A percentile compares a stretch with the other conserved stretches of the same genome.
These are phyloP conservation scores for Verruconis gallopava DNA, from an alignment of 2,329 filamentous ascomycete genomes.

Conservation along the genomic window DNA sequence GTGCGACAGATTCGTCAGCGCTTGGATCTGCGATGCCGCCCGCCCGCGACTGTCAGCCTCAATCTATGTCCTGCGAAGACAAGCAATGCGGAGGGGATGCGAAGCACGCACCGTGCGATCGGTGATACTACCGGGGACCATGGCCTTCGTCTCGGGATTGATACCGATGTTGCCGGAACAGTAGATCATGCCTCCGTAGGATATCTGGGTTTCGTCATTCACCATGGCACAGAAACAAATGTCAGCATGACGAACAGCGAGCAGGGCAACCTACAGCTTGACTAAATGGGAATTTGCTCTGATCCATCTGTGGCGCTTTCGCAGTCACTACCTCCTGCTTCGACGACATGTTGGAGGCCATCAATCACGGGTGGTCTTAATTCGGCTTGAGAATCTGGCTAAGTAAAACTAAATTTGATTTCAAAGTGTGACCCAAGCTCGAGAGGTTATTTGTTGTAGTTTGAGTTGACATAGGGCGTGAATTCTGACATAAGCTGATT, in stretches of 20 bases:
- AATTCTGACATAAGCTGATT: too few relatives aligned
- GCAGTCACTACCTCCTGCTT: not conserved
- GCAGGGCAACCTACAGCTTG: not conserved
- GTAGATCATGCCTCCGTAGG: conserved; percentile 41
- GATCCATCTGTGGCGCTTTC: not conserved
- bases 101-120: conserved; percentile 36
- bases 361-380: too few relatives aligned
- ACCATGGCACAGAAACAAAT: not conserved
- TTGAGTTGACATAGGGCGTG: too few relatives aligned
- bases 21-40: conserved; percentile 23
- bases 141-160: conserved; percentile 39
- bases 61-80: not conserved
- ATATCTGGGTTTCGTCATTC: not conserved
- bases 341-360: not conserved
- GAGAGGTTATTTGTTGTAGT: too few relatives aligned
- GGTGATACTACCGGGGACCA: conserved; percentile 45
- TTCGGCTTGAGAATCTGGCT: too few relatives aligned
- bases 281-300: conserved; percentile 3
- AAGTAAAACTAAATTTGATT: too few relatives aligned
- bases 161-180: conserved; percentile 52
- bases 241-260: not conserved
- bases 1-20: conserved; percentile 44
- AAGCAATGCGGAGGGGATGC: not conserved
- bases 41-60: conserved; percentile 4
- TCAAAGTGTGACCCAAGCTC: too few relatives aligned